Evolutionary conservation across 768 basidiomycete genomes (phyloP), one percentile per base, ranked within the genome.

Genomic region (Chalciporus sphaerocephalus): DNA sequence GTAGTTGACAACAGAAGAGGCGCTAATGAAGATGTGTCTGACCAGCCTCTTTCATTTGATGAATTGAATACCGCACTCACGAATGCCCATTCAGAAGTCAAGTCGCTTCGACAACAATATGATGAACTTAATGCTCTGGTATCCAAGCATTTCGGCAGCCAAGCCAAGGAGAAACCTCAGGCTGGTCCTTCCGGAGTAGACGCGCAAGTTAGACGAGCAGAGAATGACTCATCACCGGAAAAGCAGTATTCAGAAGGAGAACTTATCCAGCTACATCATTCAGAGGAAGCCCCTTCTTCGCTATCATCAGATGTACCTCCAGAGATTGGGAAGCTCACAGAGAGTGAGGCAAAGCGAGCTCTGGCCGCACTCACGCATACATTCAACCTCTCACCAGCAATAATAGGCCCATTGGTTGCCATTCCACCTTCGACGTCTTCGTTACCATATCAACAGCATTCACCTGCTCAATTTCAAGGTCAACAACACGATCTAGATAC

Each of bases 1-100:
- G 53, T 53, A 6, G 43, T 51, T n/a, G 46, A 44, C 24, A 46
- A 43, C 16, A 16, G 12, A 25, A n/a, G 22, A 22, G 20, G 11
- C 38, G 39, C 35, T 18, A 58, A 50, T 13, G 55, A 49, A 23
- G 47, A 49, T 28, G 28, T 21, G 13, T 24, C 41, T 8, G 40
- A 40, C 10, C 50, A 45, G 17, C 55, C 51, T 0, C 50, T 67
- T 36, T 59, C 55, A 4, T 52, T 67, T 9, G 53, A 60, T 10
- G 47, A 65, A 5, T 9, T 65, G 46, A 60, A 62, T 11, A 25
- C 42, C 12, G 63, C 58, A 1, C 54, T 65, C 22, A 48, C 46
- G 11, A 44, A 32, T 36, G 60, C 60, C 1, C 54, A 52, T 1
- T 52, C 54, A 15, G 65, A 65, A 41, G 58, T 67, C 11, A 35